Evolutionary conservation across 371 early-diverging fungal species (phyloP), one percentile per base, ranked within the genome.

Genomic region (Lichtheimia hyalospora): DNA sequence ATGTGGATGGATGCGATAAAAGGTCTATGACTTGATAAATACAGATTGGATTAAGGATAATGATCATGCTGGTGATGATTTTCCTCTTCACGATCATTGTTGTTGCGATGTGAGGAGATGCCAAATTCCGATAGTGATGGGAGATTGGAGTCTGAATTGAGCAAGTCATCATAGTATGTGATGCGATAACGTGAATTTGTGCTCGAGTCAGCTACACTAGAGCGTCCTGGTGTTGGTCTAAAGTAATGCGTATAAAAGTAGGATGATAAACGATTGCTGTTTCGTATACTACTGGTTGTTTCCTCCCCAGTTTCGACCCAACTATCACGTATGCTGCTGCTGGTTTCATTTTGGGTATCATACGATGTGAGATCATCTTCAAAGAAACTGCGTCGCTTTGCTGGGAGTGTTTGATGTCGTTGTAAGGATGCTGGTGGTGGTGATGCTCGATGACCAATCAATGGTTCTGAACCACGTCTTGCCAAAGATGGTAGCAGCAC

Each of bases 121-220:
- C 53, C 53, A 53, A 53, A 53, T 14, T 53, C 53, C 1, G 53
- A 40, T 53, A 53, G 21, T 7, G 53, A 53, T 18, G 53, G 53
- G 7, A 55, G 18, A 43, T 27, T 10, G 27, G 18, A 0, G 10
- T 41, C 34, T 10, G 34, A 34, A 20, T 55, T 44, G 5, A 55
- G 44, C 25, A 64, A 50, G 15, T 64, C 64, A 18, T 64, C 64
- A 21, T 64, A 64, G 24, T 64, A 64, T 8, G 64, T 64, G 48
- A 64, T 64, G n/a, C 64, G 58, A 42, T 54, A 54, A 28, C 59
- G 58, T 7, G 59, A 53, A 16, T 61, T 43, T 46, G 53, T 48
- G 21, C 16, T 25, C 12, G 61, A 54, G 3, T 46, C 21, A 7
- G 48, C 16, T 14, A 49, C n/a, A 23, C 61, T 48, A 13, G 53